A percentile compares a stretch with the other conserved stretches of the same genome.
Evolutionary conservation across 495 filamentous ascomycete genomes (phyloP).

Genomic region (Penicillium dipodomyicola): DNA sequence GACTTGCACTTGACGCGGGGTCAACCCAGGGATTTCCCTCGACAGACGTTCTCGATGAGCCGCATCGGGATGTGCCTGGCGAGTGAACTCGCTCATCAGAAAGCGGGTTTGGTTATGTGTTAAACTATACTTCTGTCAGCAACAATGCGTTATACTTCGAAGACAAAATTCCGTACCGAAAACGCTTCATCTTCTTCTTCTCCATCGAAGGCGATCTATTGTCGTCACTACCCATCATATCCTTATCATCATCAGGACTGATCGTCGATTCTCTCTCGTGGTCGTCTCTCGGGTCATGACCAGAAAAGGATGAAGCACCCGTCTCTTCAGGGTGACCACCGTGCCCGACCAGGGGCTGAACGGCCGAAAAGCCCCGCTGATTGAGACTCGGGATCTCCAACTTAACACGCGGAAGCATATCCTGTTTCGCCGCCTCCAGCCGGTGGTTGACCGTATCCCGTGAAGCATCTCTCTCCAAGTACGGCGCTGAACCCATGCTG

Average conservation of each 20-base stretch:
- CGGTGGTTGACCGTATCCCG: conserved; percentile 10
- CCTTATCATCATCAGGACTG: conserved; percentile 38
- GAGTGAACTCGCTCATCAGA: conserved; percentile 94
- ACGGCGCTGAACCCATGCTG: conserved; percentile 17
- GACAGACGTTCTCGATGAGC: conserved; percentile 88
- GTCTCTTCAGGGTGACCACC: conserved; percentile 22
- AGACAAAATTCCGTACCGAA: conserved; percentile 60
- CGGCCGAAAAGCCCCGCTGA: conserved; percentile 19
- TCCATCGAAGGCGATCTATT: conserved; percentile 48
- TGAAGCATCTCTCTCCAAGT: conserved; percentile 23
- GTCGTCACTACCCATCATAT: conserved; percentile 28
- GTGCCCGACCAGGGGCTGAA: conserved; percentile 18
- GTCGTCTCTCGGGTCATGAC: conserved; percentile 22
- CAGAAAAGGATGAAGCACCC: conserved; percentile 16
- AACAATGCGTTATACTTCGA: conserved; percentile 7
- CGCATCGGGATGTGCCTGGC: conserved; percentile 92
- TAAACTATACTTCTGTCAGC: conserved; percentile 53
- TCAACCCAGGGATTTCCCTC: conserved; percentile 88
- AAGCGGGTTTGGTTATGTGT: conserved; percentile 97
- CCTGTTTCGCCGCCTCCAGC: conserved; percentile 16
- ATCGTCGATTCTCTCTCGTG: conserved; percentile 28
- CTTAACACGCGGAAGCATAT: conserved; percentile 21
- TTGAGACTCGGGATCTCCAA: conserved; percentile 23
- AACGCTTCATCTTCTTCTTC: conserved; percentile 93
- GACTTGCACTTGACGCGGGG: conserved; percentile 92